These are phyloP conservation scores for Arthrobotrys megalospora DNA, from an alignment of 2,329 filamentous ascomycete species.

Conservation along the genomic window DNA sequence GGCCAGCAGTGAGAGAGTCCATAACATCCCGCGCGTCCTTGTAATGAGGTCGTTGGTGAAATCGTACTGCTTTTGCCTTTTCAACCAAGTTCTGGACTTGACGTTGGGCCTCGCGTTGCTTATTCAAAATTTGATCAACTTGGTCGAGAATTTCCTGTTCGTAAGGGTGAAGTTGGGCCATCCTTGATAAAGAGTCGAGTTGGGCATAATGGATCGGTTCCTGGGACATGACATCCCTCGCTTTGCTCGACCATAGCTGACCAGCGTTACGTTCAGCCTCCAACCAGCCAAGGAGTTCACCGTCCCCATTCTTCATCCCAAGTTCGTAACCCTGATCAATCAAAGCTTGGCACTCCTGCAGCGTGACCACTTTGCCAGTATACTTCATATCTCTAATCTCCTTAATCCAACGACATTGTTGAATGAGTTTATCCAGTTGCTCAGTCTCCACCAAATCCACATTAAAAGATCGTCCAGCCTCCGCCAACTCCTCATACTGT, in stretches of 20 bases:
- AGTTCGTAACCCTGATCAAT: conserved; percentile 83
- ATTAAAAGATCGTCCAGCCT: conserved; percentile 89
- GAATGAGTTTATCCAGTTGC: conserved; percentile 81
- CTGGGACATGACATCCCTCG: conserved; percentile 90
- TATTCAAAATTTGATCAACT: conserved; percentile 93
- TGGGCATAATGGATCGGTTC: conserved; percentile 95
- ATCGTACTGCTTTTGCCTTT: conserved; percentile 81
- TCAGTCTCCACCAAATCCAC: conserved; percentile 93
- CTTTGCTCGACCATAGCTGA: conserved; percentile 91
- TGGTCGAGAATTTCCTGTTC: conserved; percentile 81
- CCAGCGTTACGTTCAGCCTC: conserved; percentile 83
- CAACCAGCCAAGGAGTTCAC: conserved; percentile 82
- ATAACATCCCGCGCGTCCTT: conserved; percentile 90
- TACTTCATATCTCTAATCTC: conserved; percentile 60
- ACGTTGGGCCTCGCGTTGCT: conserved; percentile 93
- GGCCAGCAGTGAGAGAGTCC: conserved; percentile 87
- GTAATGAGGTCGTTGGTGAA: conserved; percentile 86
- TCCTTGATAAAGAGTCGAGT: conserved; percentile 88
- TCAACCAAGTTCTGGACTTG: conserved; percentile 87
- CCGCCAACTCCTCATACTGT: conserved; percentile 90
- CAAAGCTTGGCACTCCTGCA: conserved; percentile 84
- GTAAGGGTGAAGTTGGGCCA: conserved; percentile 81
- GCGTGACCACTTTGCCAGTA: conserved; percentile 71
- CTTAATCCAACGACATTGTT: conserved; percentile 86
- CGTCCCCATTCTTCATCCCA: conserved; percentile 76